A percentile compares a stretch with the other conserved stretches of the same genome.
Evolutionary conservation across 345 rosid species (phyloP).

Genomic region (Eucalyptus polybractea): DNA sequence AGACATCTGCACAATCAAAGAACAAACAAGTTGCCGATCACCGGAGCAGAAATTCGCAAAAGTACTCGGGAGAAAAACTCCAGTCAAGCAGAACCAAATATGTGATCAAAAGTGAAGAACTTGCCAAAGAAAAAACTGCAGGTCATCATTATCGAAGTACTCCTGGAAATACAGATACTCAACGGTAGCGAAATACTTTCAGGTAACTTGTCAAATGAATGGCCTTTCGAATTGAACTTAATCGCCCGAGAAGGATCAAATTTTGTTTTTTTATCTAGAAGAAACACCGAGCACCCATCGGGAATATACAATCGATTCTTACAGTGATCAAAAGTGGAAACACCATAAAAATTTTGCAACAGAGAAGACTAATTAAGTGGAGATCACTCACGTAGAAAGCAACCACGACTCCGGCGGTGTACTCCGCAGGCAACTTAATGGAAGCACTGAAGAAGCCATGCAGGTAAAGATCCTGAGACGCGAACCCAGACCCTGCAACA

Average conservation of each 20-base stretch:
- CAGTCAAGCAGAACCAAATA: not conserved
- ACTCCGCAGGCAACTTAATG: slow-evolving; percentile 88
- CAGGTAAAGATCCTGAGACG: slow-evolving; percentile 80
- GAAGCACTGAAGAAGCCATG: slow-evolving; percentile 96
- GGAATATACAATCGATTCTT: not conserved
- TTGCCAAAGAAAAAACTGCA: not conserved
- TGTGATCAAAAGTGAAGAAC: not conserved
- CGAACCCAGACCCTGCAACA: slow-evolving; percentile 90
- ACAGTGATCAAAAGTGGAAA: not conserved
- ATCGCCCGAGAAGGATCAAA: not conserved
- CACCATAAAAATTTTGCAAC: not conserved
- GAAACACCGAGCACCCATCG: not conserved
- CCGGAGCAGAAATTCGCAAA: not conserved
- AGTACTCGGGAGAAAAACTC: not conserved
- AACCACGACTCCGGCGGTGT: slow-evolving; percentile 96
- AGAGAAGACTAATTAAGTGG: not conserved
- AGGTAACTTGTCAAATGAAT: not conserved
- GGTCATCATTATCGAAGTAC: not conserved
- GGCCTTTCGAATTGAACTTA: not conserved
- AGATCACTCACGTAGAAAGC: slow-evolving; percentile 83
- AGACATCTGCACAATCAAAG: slow-evolving; percentile 50
- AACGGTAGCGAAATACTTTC: not conserved
- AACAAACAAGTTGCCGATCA: not conserved
- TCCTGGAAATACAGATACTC: not conserved
- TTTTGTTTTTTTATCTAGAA: not conserved